Conservation (phyloP, 345 rosid genomes). For the Eucalyptus polyanthemos region DNA sequence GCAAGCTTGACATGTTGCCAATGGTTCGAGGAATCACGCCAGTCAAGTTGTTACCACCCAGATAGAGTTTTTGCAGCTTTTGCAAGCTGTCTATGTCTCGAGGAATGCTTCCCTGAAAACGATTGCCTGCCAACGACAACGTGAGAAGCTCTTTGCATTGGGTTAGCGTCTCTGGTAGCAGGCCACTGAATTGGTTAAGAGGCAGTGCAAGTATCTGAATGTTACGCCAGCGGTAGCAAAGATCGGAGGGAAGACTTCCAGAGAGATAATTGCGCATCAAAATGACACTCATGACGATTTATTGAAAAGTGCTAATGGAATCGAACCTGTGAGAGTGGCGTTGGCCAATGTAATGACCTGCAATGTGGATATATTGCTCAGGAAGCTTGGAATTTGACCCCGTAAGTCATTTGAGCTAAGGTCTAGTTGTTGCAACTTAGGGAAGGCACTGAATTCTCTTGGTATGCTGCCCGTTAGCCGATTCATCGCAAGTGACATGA, state of each 20-base stretch:
- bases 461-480: background rate
- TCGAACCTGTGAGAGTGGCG: background rate
- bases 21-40: background rate
- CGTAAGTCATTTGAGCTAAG: background rate
- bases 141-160: background rate
- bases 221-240: background rate
- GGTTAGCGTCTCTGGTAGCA: background rate
- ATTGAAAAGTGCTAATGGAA: background rate
- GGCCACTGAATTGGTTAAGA: background rate
- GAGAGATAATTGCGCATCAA: accelerated
- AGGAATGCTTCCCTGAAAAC: background rate
- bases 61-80: background rate
- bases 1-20: background rate
- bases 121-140: background rate
- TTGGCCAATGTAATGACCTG: background rate
- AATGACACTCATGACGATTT: background rate
- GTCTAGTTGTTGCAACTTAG: background rate
- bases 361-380: background rate
- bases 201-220: background rate
- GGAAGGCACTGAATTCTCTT: background rate
- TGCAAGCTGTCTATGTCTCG: background rate
- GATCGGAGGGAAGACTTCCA: background rate
- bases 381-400: background rate
- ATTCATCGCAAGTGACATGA: background rate
- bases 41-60: background rate